phyloP scores from a whole-genome alignment of 371 early-diverging fungal genomes.

The Blakeslea trispora region DNA sequence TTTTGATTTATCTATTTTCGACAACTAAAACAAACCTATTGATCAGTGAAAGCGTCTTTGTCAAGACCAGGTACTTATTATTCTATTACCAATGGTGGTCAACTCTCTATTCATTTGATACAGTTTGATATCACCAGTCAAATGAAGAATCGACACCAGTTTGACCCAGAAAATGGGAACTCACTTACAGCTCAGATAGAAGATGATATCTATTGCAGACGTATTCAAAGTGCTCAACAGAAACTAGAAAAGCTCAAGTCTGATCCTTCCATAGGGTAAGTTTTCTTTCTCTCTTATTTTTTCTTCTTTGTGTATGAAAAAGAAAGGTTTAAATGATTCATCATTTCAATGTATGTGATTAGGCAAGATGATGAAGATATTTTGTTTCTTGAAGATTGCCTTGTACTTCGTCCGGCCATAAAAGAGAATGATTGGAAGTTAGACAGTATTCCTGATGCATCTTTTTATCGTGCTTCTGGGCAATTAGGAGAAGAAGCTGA shows the following conservation, averaged over 20 bases:
- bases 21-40: neutral
- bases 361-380: constrained; percentile 25
- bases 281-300: too few species aligned
- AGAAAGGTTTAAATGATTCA: too few species aligned
- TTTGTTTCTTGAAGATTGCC: constrained; percentile 22
- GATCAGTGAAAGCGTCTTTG: constrained; percentile 29
- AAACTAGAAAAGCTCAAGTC: constrained; percentile 24
- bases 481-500: constrained; percentile 17
- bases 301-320: too few species aligned
- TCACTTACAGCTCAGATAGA: constrained; percentile 31
- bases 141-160: constrained; percentile 22
- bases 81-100: constrained; percentile 34
- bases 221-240: constrained; percentile 21
- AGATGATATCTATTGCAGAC: constrained; percentile 31
- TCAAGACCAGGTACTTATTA: constrained; percentile 29
- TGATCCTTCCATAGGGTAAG: neutral
- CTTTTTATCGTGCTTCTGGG: constrained; percentile 16
- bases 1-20: neutral
- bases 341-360: too few species aligned
- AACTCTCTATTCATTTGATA: constrained; percentile 31
- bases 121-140: constrained; percentile 25
- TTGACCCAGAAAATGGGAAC: constrained; percentile 19
- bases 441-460: constrained; percentile 29
- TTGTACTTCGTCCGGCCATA: constrained; percentile 12
- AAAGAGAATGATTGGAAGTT: constrained; percentile 21